These are phyloP conservation scores for Phaeosphaeria sp. DNA, from an alignment of 2,329 filamentous ascomycete species.

Conservation along the genomic window DNA sequence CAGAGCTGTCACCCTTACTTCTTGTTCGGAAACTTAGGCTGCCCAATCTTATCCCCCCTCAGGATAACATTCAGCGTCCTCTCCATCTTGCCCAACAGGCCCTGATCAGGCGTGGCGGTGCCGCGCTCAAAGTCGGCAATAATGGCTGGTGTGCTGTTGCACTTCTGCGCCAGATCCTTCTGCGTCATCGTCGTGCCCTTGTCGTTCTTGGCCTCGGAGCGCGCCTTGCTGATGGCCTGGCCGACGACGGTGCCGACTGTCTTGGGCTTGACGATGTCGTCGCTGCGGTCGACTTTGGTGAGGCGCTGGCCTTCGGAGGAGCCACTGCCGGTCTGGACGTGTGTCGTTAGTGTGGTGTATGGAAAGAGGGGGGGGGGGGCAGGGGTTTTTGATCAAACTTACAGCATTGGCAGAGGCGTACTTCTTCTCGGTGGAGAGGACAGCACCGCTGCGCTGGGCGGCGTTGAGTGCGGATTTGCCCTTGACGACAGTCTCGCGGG, in stretches of 20 bases:
- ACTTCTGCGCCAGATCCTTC: slow-evolving; percentile 83
- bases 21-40: slow-evolving; percentile 79
- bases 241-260: slow-evolving; percentile 79
- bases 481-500: slow-evolving; percentile 87
- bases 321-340: slow-evolving; percentile 26
- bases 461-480: slow-evolving; percentile 87
- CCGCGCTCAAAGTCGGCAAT: slow-evolving; percentile 88
- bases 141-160: slow-evolving; percentile 82
- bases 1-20: slow-evolving; percentile 54
- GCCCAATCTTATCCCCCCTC: slow-evolving; percentile 82
- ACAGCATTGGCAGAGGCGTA: slow-evolving; percentile 78
- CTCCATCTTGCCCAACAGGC: slow-evolving; percentile 80
- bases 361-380: too few species aligned
- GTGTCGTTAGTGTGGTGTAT: neutral
- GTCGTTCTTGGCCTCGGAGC: slow-evolving; percentile 83
- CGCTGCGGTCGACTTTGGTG: slow-evolving; percentile 95
- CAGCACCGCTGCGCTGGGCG: slow-evolving; percentile 77
- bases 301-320: slow-evolving; percentile 85
- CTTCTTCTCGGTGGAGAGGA: slow-evolving; percentile 94
- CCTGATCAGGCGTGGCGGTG: slow-evolving; percentile 80
- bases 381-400: slow-evolving; percentile 51
- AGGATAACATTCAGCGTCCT: slow-evolving; percentile 86
- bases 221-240: slow-evolving; percentile 79
- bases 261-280: slow-evolving; percentile 98
- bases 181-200: slow-evolving; percentile 78